These are phyloP conservation scores for Mortierella sp. DNA, from an alignment of 371 early-diverging fungal genomes.

Conservation along the genomic window DNA sequence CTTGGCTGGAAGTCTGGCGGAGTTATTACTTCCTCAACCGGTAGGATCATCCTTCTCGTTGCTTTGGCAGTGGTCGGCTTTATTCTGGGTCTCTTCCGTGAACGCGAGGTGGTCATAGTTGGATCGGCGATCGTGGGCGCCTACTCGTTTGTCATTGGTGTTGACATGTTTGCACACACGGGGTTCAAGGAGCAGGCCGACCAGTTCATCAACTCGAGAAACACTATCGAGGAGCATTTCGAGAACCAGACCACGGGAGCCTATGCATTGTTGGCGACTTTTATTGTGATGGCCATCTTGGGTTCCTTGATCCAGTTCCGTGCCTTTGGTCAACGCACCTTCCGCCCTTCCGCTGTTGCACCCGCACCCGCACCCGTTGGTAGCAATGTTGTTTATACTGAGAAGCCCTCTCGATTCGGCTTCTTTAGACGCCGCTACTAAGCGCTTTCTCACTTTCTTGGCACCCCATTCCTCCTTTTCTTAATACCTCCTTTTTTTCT, in stretches of 20 bases:
- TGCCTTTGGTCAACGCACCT: slow-evolving; percentile 21
- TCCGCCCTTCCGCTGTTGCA: slow-evolving; percentile 16
- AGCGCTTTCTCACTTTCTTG: too few relatives aligned
- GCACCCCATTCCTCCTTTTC: neutral
- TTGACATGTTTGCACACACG: slow-evolving; percentile 82
- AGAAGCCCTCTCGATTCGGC: slow-evolving; percentile 24
- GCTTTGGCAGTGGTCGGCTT: slow-evolving; percentile 67
- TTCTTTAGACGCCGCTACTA: slow-evolving; percentile 19
- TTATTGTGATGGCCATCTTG: slow-evolving; percentile 20
- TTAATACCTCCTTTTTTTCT: neutral
- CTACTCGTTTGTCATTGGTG: slow-evolving; percentile 77
- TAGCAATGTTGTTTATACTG: slow-evolving; percentile 8
- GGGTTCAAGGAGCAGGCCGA: slow-evolving; percentile 68
- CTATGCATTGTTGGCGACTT: slow-evolving; percentile 23
- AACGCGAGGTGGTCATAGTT: slow-evolving; percentile 69
- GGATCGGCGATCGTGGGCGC: slow-evolving; percentile 78
- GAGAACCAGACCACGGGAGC: slow-evolving; percentile 19
- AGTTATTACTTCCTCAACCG: slow-evolving; percentile 65
- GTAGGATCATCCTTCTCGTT: slow-evolving; percentile 74
- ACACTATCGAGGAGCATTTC: slow-evolving; percentile 20
- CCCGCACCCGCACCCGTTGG: slow-evolving; percentile 1
- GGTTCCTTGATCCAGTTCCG: slow-evolving; percentile 26
- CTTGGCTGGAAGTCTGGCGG: slow-evolving; percentile 71
- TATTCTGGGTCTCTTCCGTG: slow-evolving; percentile 65
- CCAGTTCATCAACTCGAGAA: slow-evolving; percentile 45